Percentiles rank a stretch among this genome's conserved stretches.
phyloP scores from a whole-genome alignment of 768 basidiomycete species.

The Crucibulum laeve region DNA sequence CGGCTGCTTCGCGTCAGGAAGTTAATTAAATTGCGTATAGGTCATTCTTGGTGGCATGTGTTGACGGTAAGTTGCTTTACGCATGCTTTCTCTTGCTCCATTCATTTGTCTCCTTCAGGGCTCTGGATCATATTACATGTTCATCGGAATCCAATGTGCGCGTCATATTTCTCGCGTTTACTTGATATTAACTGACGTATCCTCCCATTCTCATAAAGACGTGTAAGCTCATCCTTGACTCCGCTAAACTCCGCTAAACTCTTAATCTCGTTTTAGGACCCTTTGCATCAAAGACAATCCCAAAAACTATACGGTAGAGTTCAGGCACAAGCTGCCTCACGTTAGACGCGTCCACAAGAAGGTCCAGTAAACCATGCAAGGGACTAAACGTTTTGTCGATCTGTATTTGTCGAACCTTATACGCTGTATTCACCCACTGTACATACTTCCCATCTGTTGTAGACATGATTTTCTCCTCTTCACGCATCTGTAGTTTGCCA shows the following conservation, averaged over 20 bases:
- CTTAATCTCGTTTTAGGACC: conserved; percentile 29
- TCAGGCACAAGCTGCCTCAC: conserved; percentile 44
- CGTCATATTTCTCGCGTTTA: conserved; percentile 2
- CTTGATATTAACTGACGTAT: conserved; percentile 5
- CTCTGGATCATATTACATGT: conserved; percentile 47
- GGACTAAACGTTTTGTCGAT: too few species aligned
- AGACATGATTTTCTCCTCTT: too few species aligned
- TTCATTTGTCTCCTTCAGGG: conserved; percentile 26
- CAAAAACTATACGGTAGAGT: conserved; percentile 39
- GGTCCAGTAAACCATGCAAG: conserved; percentile 9
- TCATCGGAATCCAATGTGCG: conserved; percentile 49
- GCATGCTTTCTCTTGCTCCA: neutral
- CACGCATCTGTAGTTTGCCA: too few species aligned
- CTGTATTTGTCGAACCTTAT: too few species aligned
- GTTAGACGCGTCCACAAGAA: conserved; percentile 28
- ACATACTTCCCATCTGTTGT: too few species aligned
- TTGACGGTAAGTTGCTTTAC: conserved; percentile 42
- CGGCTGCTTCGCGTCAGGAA: neutral
- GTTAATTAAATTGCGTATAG: conserved; percentile 20
- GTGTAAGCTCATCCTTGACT: conserved; percentile 28
- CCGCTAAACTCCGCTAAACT: neutral
- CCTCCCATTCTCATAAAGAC: conserved; percentile 20
- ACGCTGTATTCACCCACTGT: too few species aligned
- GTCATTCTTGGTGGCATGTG: conserved; percentile 76
- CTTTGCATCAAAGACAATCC: conserved; percentile 60